Evolutionary conservation across 352 stramenopile genomes (phyloP).

Genomic region (Globisporangium nunn): DNA sequence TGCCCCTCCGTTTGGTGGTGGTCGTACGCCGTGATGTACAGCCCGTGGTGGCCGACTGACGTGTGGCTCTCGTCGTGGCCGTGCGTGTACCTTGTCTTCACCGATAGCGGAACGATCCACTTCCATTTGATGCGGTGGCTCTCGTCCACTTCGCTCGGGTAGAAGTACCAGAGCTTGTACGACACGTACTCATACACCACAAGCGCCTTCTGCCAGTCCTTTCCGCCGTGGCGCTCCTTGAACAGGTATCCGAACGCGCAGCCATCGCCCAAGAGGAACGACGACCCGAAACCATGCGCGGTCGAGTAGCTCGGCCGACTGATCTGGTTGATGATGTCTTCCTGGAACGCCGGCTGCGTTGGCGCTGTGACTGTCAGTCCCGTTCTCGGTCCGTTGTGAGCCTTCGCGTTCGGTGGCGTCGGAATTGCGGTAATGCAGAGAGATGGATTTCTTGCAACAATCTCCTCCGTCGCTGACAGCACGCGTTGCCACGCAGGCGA

Average conservation of each 20-base stretch:
- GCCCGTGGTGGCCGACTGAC: slow-evolving; percentile 74
- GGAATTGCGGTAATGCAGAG: slow-evolving; percentile 54
- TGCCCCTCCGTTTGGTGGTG: slow-evolving; percentile 52
- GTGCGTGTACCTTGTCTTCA: slow-evolving; percentile 73
- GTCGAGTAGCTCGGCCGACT: slow-evolving; percentile 79
- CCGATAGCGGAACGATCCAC: slow-evolving; percentile 76
- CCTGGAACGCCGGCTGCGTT: slow-evolving; percentile 69
- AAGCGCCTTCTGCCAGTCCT: slow-evolving; percentile 78
- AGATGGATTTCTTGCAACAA: slow-evolving; percentile 35
- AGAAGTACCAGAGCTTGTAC: slow-evolving; percentile 88
- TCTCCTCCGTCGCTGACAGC: slow-evolving; percentile 40
- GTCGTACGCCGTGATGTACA: slow-evolving; percentile 78
- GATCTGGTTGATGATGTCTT: slow-evolving; percentile 86
- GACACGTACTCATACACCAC: slow-evolving; percentile 84
- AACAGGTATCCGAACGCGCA: slow-evolving; percentile 84
- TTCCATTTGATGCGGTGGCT: slow-evolving; percentile 81
- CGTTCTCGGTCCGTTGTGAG: slow-evolving; percentile 9
- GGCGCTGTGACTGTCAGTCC: slow-evolving; percentile 15
- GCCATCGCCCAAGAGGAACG: slow-evolving; percentile 74
- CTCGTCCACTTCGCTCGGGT: slow-evolving; percentile 78
- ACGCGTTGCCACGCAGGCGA: slow-evolving; percentile 53
- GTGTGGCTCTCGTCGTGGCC: slow-evolving; percentile 80
- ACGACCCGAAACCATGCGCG: slow-evolving; percentile 79
- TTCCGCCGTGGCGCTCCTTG: slow-evolving; percentile 51
- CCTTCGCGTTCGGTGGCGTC: slow-evolving; percentile 23